Evolutionary conservation across 371 early-diverging fungal species (phyloP).

Genomic region (Mucor velutinosus): DNA sequence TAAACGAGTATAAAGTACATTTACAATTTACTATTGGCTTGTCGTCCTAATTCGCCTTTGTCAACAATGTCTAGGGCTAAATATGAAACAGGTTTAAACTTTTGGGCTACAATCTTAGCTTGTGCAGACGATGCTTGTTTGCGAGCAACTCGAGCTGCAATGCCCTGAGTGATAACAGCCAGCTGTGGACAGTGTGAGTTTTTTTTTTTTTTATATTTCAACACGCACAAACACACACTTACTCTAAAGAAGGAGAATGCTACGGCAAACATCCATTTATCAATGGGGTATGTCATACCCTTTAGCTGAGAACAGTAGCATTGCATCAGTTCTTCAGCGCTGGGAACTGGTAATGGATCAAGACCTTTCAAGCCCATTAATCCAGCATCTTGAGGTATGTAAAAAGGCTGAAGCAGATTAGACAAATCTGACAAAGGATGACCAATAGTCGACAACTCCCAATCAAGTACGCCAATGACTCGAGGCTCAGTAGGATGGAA

Average conservation of each 20-base stretch:
- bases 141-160: slow-evolving; percentile 79
- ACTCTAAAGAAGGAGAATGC: slow-evolving; percentile 51
- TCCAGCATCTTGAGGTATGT: slow-evolving; percentile 28
- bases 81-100: slow-evolving; percentile 35
- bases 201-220: too few relatives aligned
- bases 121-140: slow-evolving; percentile 83
- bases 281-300: slow-evolving; percentile 61
- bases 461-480: slow-evolving; percentile 92
- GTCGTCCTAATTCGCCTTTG: slow-evolving; percentile 8
- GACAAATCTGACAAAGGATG: slow-evolving; percentile 95
- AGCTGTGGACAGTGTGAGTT: not conserved
- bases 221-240: not conserved
- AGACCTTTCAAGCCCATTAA: slow-evolving; percentile 38
- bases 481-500: slow-evolving; percentile 79
- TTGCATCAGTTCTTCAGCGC: slow-evolving; percentile 59
- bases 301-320: slow-evolving; percentile 61
- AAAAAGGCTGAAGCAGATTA: slow-evolving; percentile 80
- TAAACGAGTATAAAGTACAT: slow-evolving; percentile 1
- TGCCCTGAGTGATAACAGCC: slow-evolving; percentile 80
- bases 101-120: slow-evolving; percentile 53
- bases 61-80: slow-evolving; percentile 37
- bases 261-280: slow-evolving; percentile 53
- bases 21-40: slow-evolving; percentile 5
- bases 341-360: slow-evolving; percentile 60
- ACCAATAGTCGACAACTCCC: slow-evolving; percentile 94